These are phyloP conservation scores for Myxozyma melibiosi DNA, from an alignment of 805 yeast genomes.

Conservation along the genomic window DNA sequence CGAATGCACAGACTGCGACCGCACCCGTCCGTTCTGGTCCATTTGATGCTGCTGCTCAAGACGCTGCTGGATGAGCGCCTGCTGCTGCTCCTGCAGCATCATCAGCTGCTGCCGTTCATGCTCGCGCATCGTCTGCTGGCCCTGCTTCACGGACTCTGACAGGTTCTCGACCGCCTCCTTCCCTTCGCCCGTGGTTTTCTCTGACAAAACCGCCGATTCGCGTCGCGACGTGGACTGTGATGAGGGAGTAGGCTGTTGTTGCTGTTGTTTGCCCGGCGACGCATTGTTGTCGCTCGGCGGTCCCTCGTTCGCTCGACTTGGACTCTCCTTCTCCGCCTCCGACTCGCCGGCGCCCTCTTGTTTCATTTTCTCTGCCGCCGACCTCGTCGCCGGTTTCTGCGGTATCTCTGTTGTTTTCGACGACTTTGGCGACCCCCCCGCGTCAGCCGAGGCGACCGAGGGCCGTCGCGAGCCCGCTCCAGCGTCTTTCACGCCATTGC, in stretches of 20 bases:
- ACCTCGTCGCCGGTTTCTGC: not conserved
- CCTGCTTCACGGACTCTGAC: not conserved
- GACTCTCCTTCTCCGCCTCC: too few species aligned
- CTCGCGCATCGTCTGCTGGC: not conserved
- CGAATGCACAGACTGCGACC: not conserved
- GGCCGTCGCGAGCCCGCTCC: too few species aligned
- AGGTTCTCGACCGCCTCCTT: not conserved
- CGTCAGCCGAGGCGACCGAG: too few species aligned
- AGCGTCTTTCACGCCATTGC: too few species aligned
- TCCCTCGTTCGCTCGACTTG: too few species aligned
- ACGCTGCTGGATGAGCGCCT: conserved; percentile 3
- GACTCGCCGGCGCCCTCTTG: too few species aligned
- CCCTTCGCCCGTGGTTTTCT: too few species aligned
- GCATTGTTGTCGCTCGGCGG: not conserved
- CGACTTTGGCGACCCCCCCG: too few species aligned
- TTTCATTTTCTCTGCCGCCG: not conserved
- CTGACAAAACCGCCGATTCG: not conserved
- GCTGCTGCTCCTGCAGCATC: conserved; percentile 8
- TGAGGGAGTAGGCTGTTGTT: not conserved
- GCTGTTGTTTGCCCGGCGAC: too few species aligned
- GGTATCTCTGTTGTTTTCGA: too few species aligned
- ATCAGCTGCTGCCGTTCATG: conserved; percentile 3
- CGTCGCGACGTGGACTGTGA: not conserved
- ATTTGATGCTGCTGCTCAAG: conserved; percentile 4
- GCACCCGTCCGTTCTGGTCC: not conserved